These are phyloP conservation scores for Claviceps sorghi DNA, from an alignment of 2,329 filamentous ascomycete genomes.

Conservation along the genomic window DNA sequence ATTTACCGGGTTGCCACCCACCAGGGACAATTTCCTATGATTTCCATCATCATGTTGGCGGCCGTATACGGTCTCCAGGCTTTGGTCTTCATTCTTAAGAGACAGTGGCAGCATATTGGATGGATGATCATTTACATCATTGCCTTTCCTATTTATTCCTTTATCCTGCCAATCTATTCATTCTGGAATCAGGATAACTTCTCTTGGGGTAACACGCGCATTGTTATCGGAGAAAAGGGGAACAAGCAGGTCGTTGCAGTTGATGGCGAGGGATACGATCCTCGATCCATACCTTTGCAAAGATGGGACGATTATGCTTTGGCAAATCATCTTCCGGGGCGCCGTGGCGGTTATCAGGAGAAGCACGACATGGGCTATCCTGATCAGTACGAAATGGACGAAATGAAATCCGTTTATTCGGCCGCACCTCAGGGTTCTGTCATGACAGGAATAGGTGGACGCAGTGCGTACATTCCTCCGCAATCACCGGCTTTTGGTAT, in stretches of 20 bases:
- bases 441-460: conserved; percentile 64
- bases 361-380: conserved; percentile 52
- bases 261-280: conserved; percentile 75
- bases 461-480: conserved; percentile 66
- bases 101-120: conserved; percentile 95
- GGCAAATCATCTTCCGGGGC: conserved; percentile 76
- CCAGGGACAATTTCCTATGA: conserved; percentile 63
- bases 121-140: conserved; percentile 99
- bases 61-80: conserved; percentile 92
- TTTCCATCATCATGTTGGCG: conserved; percentile 79
- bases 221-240: conserved; percentile 90
- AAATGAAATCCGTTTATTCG: conserved; percentile 93
- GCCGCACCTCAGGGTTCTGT: conserved; percentile 81
- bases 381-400: conserved; percentile 89
- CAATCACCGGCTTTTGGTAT: conserved; percentile 61
- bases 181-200: conserved; percentile 99
- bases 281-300: conserved; percentile 82
- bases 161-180: conserved; percentile 83
- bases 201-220: conserved; percentile 94
- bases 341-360: conserved; percentile 58
- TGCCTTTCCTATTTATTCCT: conserved; percentile 89
- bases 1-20: conserved; percentile 62
- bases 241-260: conserved; percentile 80
- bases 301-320: conserved; percentile 94
- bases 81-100: conserved; percentile 88